Base-by-base conservation (phyloP, 2,329 filamentous ascomycete genomes). In the Pseudogymnoascus destructans region DNA sequence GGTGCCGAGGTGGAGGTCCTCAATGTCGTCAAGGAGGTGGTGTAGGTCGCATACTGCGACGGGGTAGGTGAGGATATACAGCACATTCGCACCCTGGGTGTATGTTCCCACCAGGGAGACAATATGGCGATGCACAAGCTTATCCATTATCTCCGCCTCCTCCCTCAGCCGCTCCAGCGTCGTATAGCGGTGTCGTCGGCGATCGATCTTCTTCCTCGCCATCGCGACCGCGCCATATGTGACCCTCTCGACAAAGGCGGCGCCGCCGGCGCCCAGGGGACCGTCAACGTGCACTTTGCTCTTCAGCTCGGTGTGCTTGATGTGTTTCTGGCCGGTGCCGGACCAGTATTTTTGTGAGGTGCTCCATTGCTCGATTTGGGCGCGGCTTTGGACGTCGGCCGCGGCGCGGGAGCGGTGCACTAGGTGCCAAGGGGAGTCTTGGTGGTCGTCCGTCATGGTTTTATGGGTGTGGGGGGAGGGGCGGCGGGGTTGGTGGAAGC, bases 81-180 rank as follows among this genome's bases (percentile, higher is more conserved):
- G 64, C 58, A 74, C 69, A 59, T 71, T 69, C 8, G 64, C 66
- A 21, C 69, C 70, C 5, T 70, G 67, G 38, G 72, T 73, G 62
- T 78, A 78, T 1, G 75, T 74, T 1, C 75, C 75, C 15, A 77
- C 71, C 19, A 77, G 65, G 63, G 71, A 74, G 59, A 77, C 71
- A 52, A 78, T 73, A 63, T 77, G 75, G 49, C 72, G 71, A 61
- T 78, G 75, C 38, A 72, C 71, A 7, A 78, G 68, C 59, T 72
- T 72, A 59, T 74, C 72, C 74, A 77, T 77, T 3, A 73, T 73
- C 60, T 74, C 66, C 25, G 73, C 73, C 65, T 78, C 75, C 60
- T 74, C 71, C 46, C 73, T 71, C 52, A 77, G 65, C 55, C 70
- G 67, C 8, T 75, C 70, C 11, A 77, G 69, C 3, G 70, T 27